These are phyloP conservation scores for Microbotryum saponariae DNA, from an alignment of 1,284 basidiomycete species.

Conservation along the genomic window DNA sequence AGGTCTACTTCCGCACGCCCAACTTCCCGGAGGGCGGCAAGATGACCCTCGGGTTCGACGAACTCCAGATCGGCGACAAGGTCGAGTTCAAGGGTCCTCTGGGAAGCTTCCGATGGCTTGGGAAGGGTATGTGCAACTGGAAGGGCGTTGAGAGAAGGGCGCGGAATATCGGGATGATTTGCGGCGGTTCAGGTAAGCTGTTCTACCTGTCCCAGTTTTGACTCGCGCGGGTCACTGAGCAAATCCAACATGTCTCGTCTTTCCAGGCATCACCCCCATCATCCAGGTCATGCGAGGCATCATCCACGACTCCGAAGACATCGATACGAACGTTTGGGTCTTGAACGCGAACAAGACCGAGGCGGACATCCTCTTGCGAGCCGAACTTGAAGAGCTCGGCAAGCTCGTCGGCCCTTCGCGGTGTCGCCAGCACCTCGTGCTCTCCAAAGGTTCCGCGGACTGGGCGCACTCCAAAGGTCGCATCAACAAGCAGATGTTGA, in stretches of 20 bases:
- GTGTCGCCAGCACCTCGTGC: constrained; percentile 49
- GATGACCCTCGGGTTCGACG: constrained; percentile 53
- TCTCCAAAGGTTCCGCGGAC: constrained; percentile 41
- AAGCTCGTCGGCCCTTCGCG: constrained; percentile 40
- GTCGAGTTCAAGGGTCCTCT: constrained; percentile 61
- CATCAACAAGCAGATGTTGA: constrained; percentile 45
- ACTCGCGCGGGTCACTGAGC: background rate
- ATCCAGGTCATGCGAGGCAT: constrained; percentile 52
- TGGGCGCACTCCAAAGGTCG: constrained; percentile 49
- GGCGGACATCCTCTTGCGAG: constrained; percentile 51
- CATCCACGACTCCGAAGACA: constrained; percentile 45
- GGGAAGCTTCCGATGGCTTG: constrained; percentile 54
- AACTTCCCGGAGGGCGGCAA: constrained; percentile 50
- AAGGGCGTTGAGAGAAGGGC: constrained; percentile 44
- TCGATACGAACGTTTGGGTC: constrained; percentile 48
- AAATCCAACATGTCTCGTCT: background rate
- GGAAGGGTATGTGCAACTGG: constrained; percentile 45
- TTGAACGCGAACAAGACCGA: constrained; percentile 52
- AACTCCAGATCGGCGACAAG: constrained; percentile 49
- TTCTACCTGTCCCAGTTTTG: constrained; percentile 5
- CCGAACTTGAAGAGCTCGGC: constrained; percentile 49
- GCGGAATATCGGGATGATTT: constrained; percentile 53
- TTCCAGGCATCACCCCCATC: constrained; percentile 54
- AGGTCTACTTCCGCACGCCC: constrained; percentile 50
- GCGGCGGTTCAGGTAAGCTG: constrained; percentile 50